Evolutionary conservation across 2,329 filamentous ascomycete genomes (phyloP).

Genomic region (Bimuria novae-zelandiae): DNA sequence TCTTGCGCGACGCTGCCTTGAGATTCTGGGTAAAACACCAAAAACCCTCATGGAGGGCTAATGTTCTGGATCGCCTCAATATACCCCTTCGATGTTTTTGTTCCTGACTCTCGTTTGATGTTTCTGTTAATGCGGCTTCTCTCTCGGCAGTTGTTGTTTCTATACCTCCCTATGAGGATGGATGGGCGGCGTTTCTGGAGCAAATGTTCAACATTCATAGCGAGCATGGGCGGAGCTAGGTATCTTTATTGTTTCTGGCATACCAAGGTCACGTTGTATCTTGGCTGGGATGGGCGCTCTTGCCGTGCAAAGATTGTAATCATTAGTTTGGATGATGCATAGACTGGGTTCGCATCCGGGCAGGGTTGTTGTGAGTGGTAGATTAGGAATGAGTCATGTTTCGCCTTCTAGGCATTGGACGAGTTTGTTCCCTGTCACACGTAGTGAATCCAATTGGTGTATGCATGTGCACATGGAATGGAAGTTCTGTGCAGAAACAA

Average conservation of each 20-base stretch:
- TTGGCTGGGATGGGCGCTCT: slow-evolving; percentile 10
- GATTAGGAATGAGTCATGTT: slow-evolving; percentile 16
- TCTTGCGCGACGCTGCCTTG: slow-evolving; percentile 85
- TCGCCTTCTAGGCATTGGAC: background rate
- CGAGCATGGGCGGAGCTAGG: slow-evolving; percentile 47
- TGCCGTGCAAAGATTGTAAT: slow-evolving; percentile 26
- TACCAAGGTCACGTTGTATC: slow-evolving; percentile 35
- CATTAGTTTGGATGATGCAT: slow-evolving; percentile 13
- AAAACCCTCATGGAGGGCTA: slow-evolving; percentile 83
- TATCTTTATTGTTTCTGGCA: slow-evolving; percentile 34
- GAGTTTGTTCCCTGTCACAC: too few relatives aligned
- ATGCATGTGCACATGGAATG: too few relatives aligned
- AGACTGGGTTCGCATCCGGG: slow-evolving; percentile 2
- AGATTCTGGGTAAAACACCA: slow-evolving; percentile 77
- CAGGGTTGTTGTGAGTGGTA: slow-evolving; percentile 13
- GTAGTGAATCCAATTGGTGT: too few relatives aligned
- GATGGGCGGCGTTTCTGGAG: slow-evolving; percentile 38
- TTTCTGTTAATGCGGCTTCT: slow-evolving; percentile 33
- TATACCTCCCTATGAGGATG: slow-evolving; percentile 24
- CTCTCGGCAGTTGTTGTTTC: slow-evolving; percentile 24
- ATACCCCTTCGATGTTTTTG: slow-evolving; percentile 31
- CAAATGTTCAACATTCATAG: slow-evolving; percentile 41
- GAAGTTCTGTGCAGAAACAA: too few relatives aligned
- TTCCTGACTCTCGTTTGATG: slow-evolving; percentile 26
- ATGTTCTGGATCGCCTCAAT: slow-evolving; percentile 22